phyloP scores from a whole-genome alignment of 2,329 filamentous ascomycete species.

The Ceratocystis variospora region DNA sequence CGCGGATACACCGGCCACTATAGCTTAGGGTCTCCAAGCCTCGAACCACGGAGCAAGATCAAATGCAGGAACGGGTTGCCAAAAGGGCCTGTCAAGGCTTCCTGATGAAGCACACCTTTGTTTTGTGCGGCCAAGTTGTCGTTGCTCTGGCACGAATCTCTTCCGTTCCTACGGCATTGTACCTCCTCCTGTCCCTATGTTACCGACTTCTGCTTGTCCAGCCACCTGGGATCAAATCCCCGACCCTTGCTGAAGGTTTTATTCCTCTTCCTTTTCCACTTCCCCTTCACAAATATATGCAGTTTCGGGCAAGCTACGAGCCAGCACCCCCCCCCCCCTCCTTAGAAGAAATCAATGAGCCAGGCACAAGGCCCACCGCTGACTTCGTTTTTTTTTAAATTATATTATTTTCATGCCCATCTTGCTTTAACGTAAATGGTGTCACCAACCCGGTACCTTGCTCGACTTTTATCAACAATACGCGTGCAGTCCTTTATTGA shows the following conservation, averaged over 20 bases:
- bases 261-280: background rate
- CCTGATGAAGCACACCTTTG: background rate
- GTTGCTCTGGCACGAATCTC: background rate
- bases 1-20: background rate
- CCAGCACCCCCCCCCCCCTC: background rate
- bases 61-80: background rate
- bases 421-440: background rate
- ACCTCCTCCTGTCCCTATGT: background rate
- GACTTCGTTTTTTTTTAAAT: background rate
- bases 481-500: no score
- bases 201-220: background rate
- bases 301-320: background rate
- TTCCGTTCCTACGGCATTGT: background rate
- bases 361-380: background rate
- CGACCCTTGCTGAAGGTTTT: background rate
- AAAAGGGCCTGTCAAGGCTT: background rate
- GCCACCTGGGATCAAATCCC: conserved; percentile 9
- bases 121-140: no score
- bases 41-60: background rate
- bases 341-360: background rate
- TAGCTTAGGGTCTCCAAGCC: background rate
- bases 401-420: background rate
- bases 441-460: background rate
- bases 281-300: background rate
- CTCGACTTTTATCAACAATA: background rate